Percentiles rank a stretch among this genome's conserved stretches.
These are phyloP conservation scores for Spergularia azorica DNA, from an alignment of 179 eudicot genomes.

Conservation along the genomic window DNA sequence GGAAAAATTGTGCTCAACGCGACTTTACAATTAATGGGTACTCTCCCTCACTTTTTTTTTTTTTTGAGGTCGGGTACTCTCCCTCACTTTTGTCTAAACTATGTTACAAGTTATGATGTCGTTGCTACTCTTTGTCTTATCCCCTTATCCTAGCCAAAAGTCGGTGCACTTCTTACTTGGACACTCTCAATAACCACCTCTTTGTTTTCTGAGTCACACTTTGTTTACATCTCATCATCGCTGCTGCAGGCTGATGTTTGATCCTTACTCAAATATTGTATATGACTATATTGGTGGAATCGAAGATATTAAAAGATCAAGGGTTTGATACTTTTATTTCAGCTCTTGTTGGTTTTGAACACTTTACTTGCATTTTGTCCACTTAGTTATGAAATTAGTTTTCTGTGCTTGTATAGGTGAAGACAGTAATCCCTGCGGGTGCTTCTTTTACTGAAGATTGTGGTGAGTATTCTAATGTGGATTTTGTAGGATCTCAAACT, in stretches of 20 bases:
- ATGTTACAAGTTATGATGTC: too few relatives aligned
- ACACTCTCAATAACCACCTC: not conserved
- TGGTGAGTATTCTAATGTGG: constrained; percentile 42
- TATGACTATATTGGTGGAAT: constrained; percentile 83
- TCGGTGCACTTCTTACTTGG: too few relatives aligned
- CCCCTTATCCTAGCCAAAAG: too few relatives aligned
- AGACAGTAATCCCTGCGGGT: constrained; percentile 59
- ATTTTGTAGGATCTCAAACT: not conserved
- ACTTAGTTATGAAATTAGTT: not conserved
- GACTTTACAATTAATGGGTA: constrained; percentile 86
- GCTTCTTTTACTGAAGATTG: constrained; percentile 68
- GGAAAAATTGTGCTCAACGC: constrained; percentile 75
- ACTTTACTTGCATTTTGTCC: not conserved
- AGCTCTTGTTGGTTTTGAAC: constrained; percentile 1
- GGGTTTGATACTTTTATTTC: constrained; percentile 42
- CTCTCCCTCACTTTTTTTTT: too few relatives aligned
- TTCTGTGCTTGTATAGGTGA: constrained; percentile 50
- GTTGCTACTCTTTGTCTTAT: too few relatives aligned
- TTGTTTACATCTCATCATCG: not conserved
- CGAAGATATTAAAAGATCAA: constrained; percentile 67
- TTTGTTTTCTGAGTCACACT: too few relatives aligned
- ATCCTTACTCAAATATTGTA: constrained; percentile 62
- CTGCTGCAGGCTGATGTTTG: constrained; percentile 72
- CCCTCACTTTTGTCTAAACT: constrained; percentile 9
- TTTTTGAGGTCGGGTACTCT: too few relatives aligned